These are phyloP conservation scores for Hyaloscypha finlandica DNA, from an alignment of 495 filamentous ascomycete genomes.

Conservation along the genomic window DNA sequence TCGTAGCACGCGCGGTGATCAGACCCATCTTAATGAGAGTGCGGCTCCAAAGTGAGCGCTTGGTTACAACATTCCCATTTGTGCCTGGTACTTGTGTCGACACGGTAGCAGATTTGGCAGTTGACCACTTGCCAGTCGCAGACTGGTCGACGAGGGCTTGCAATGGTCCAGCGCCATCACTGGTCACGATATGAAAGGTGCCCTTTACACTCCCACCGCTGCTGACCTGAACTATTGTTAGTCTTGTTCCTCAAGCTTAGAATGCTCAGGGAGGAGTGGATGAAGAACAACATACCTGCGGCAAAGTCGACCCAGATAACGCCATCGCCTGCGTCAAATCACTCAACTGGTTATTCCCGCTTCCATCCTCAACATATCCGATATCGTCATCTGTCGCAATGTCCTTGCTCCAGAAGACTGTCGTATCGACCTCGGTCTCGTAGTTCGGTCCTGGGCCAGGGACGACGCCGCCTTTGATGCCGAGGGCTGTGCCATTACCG, in stretches of 20 bases:
- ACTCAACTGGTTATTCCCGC: constrained; percentile 1
- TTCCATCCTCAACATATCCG: constrained; percentile 4
- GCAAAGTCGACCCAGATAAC: constrained; percentile 33
- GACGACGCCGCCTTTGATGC: constrained; percentile 15
- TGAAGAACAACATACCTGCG: constrained; percentile 1
- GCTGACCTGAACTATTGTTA: constrained; percentile 27
- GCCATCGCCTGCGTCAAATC: constrained; percentile 17
- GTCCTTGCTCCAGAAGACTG: not conserved
- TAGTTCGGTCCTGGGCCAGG: constrained; percentile 16
- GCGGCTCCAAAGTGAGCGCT: not conserved
- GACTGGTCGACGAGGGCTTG: constrained; percentile 9
- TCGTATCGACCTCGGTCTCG: constrained; percentile 3
- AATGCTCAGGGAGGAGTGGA: not conserved
- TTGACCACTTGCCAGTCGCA: constrained; percentile 10
- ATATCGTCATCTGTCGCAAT: constrained; percentile 10
- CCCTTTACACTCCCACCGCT: constrained; percentile 29
- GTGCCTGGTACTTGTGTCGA: constrained; percentile 17
- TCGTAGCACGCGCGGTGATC: constrained; percentile 9
- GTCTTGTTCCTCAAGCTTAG: not conserved
- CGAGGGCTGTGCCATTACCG: constrained; percentile 16
- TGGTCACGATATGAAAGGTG: constrained; percentile 36
- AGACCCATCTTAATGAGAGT: not conserved
- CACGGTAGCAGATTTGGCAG: constrained; percentile 1
- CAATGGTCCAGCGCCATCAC: constrained; percentile 37
- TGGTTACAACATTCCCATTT: constrained; percentile 9